Conservation (phyloP, 495 filamentous ascomycete genomes). For the Podospora conica region DNA sequence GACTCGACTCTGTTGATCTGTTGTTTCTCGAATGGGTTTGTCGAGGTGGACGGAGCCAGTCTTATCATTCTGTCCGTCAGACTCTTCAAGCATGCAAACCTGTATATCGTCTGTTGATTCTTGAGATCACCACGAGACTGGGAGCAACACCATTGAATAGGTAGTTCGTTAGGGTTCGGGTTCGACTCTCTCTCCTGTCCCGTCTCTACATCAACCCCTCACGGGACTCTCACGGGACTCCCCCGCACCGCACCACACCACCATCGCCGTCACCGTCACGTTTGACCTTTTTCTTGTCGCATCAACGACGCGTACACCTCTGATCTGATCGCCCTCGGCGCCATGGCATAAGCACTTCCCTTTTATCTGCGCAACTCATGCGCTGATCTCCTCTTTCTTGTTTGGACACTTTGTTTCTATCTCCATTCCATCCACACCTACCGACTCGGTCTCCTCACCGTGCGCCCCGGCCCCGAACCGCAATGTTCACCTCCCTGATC, state of each 20-base stretch:
- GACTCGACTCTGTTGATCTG: neutral
- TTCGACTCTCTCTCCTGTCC: neutral
- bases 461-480: neutral
- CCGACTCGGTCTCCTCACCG: neutral
- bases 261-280: neutral
- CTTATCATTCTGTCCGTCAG: neutral
- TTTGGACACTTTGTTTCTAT: neutral
- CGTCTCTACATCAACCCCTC: neutral
- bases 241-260: neutral
- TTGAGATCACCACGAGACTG: neutral
- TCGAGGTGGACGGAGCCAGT: neutral
- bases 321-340: neutral
- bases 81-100: neutral
- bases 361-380: neutral
- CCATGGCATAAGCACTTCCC: neutral
- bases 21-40: neutral
- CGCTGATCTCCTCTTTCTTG: neutral
- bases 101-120: neutral
- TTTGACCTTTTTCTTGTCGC: neutral
- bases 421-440: neutral
- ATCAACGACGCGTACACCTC: neutral
- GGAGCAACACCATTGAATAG: neutral
- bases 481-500: constrained; percentile 6
- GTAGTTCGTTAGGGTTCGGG: neutral
- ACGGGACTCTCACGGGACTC: neutral